A percentile compares a stretch with the other conserved stretches of the same genome.
phyloP scores from a whole-genome alignment of 106 monocot genomes.

The Apostasia shenzhenica region DNA sequence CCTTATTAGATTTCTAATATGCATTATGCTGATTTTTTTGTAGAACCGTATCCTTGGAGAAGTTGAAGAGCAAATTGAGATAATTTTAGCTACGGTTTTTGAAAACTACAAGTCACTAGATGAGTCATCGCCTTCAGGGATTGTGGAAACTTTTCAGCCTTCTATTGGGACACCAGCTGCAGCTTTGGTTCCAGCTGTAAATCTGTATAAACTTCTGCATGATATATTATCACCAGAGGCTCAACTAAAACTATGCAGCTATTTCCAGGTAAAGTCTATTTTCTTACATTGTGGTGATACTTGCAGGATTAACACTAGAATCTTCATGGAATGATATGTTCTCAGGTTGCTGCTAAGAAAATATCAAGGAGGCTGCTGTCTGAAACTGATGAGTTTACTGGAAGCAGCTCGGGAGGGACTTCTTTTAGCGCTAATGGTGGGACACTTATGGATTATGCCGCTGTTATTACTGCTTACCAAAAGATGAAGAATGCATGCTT shows the following conservation, averaged over 20 bases:
- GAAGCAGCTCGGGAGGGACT: conserved; percentile 41
- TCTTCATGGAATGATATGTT: not conserved
- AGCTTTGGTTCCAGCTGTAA: conserved; percentile 70
- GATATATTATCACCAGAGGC: conserved; percentile 88
- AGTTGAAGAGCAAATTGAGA: conserved; percentile 78
- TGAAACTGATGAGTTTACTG: conserved; percentile 88
- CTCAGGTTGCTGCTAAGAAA: conserved; percentile 85
- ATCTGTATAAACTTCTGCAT: conserved; percentile 83
- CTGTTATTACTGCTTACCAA: conserved; percentile 64
- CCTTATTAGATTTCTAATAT: too few species aligned
- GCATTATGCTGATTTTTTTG: too few species aligned
- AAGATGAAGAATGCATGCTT: conserved; percentile 78
- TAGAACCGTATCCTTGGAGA: conserved; percentile 96
- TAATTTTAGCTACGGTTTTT: conserved; percentile 65
- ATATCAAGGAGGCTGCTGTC: conserved; percentile 69
- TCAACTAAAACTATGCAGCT: conserved; percentile 82
- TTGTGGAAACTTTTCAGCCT: conserved; percentile 63
- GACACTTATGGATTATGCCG: conserved; percentile 35
- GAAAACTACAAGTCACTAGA: conserved; percentile 97
- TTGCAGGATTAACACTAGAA: not conserved
- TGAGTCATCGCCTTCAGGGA: conserved; percentile 68
- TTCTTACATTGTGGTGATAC: not conserved
- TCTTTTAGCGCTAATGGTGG: conserved; percentile 43
- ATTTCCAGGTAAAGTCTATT: conserved; percentile 60
- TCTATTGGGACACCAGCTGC: conserved; percentile 70